Evolutionary conservation across 305 asterid genomes (phyloP).

Genomic region (Solanum chacoense): DNA sequence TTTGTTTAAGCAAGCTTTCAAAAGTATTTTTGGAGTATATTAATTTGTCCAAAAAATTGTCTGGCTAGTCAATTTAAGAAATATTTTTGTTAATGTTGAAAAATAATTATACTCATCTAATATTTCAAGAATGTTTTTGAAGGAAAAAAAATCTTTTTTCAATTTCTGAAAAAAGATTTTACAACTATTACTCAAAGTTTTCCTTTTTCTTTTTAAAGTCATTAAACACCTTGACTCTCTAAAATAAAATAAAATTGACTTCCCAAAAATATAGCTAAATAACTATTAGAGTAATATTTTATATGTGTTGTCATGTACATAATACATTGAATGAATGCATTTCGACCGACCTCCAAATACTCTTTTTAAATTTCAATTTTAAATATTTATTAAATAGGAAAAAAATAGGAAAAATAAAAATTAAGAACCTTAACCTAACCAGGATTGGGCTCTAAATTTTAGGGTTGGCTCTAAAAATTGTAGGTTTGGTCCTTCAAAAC

Average conservation of each 20-base stretch:
- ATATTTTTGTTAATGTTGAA: background rate
- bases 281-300: background rate
- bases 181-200: background rate
- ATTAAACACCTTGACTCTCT: background rate
- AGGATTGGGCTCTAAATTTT: background rate
- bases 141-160: too few relatives aligned
- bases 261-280: background rate
- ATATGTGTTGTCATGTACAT: background rate
- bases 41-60: background rate
- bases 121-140: background rate
- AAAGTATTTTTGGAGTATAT: background rate
- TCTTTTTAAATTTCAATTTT: background rate
- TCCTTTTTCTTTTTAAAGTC: background rate
- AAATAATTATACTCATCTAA: background rate
- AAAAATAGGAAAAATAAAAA: background rate
- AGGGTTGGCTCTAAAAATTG: background rate
- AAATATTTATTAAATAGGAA: background rate
- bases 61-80: background rate
- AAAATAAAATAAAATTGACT: background rate
- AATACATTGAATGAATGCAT: background rate
- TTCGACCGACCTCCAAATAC: background rate
- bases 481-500: background rate
- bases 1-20: background rate
- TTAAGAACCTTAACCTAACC: background rate
- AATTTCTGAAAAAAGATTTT: background rate